These are phyloP conservation scores for Chrysoporthe puriensis DNA, from an alignment of 2,329 filamentous ascomycete genomes.

Conservation along the genomic window DNA sequence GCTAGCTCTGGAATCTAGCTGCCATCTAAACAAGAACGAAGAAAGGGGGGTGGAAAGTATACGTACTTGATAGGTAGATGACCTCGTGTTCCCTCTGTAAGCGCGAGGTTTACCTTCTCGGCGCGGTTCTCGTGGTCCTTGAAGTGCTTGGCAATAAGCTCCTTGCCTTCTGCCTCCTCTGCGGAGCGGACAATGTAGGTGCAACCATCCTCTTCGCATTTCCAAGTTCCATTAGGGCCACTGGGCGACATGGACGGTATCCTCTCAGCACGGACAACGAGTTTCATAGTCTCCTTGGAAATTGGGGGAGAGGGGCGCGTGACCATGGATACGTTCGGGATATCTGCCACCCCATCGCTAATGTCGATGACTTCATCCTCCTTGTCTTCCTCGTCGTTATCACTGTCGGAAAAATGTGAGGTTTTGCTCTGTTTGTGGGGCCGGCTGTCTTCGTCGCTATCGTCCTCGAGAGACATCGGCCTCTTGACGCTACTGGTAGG, in stretches of 20 bases:
- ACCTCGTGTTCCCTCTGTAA: slow-evolving; percentile 59
- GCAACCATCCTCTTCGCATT: slow-evolving; percentile 67
- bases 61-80: slow-evolving; percentile 61
- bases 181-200: slow-evolving; percentile 65
- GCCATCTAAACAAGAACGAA: slow-evolving; percentile 4
- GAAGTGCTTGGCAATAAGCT: slow-evolving; percentile 64
- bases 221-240: slow-evolving; percentile 67
- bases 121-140: slow-evolving; percentile 61
- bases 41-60: slow-evolving; percentile 40
- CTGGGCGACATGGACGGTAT: slow-evolving; percentile 53
- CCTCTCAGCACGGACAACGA: slow-evolving; percentile 54
- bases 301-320: slow-evolving; percentile 29
- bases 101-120: slow-evolving; percentile 53
- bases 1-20: not conserved
- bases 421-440: slow-evolving; percentile 40
- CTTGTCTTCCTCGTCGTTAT: slow-evolving; percentile 32
- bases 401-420: slow-evolving; percentile 40
- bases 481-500: slow-evolving; percentile 20
- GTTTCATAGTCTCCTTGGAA: slow-evolving; percentile 39
- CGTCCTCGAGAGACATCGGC: slow-evolving; percentile 38
- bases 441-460: slow-evolving; percentile 41
- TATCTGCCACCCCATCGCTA: slow-evolving; percentile 20
- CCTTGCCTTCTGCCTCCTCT: slow-evolving; percentile 57
- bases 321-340: slow-evolving; percentile 12
- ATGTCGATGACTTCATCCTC: slow-evolving; percentile 31